Conservation (phyloP, 2,329 filamentous ascomycete genomes). For the Diaporthe velutina region DNA sequence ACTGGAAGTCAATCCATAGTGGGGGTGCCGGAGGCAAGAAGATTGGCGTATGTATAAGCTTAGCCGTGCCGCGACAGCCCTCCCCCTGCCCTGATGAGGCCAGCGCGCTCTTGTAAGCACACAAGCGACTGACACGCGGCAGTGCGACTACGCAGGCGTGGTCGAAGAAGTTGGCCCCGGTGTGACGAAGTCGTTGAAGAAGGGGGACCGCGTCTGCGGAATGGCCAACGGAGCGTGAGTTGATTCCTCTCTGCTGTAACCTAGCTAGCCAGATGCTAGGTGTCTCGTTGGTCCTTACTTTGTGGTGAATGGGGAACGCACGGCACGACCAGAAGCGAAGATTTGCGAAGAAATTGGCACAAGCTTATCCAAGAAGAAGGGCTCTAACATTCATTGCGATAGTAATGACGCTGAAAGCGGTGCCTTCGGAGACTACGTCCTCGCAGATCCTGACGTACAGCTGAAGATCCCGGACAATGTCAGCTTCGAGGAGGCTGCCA, state of each 20-base stretch:
- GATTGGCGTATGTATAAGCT: constrained; percentile 9
- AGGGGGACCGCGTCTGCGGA: constrained; percentile 59
- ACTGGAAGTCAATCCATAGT: constrained; percentile 31
- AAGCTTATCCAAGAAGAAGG: background rate
- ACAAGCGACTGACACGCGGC: background rate
- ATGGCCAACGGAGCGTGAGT: constrained; percentile 30
- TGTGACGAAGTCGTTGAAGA: constrained; percentile 57
- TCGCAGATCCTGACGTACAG: constrained; percentile 55
- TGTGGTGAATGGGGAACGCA: background rate
- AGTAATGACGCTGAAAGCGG: constrained; percentile 55
- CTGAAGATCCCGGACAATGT: constrained; percentile 60
- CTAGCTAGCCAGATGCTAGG: background rate
- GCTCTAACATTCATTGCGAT: constrained; percentile 45
- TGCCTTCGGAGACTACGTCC: constrained; percentile 55
- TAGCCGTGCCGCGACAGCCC: background rate
- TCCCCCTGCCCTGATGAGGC: background rate
- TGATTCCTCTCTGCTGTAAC: too few species aligned
- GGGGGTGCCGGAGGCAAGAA: background rate
- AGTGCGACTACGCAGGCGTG: constrained; percentile 60
- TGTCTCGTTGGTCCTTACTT: background rate
- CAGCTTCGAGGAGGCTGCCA: constrained; percentile 61
- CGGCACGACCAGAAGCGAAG: background rate
- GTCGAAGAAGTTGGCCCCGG: constrained; percentile 60
- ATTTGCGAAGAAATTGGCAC: background rate
- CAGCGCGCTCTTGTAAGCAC: background rate